phyloP scores from a whole-genome alignment of 2,329 filamentous ascomycete genomes.

The Scedosporium apiospermum region DNA sequence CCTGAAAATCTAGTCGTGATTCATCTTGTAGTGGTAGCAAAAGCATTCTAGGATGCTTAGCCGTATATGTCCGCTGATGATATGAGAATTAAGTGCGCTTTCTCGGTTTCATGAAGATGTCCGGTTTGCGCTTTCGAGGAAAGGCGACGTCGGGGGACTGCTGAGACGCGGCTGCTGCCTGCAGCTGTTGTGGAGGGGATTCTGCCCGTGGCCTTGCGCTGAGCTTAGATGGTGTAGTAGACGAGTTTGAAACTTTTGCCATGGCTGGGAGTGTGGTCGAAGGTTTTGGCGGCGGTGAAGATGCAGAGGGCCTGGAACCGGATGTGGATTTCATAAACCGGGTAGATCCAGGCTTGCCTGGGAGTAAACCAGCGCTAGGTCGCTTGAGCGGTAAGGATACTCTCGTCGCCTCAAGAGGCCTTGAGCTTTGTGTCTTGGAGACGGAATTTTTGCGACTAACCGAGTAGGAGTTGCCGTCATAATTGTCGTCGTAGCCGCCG shows the following conservation, averaged over 20 bases:
- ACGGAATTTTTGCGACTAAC: background rate
- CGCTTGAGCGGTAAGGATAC: background rate
- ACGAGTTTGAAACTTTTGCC: background rate
- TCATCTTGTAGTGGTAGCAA: too few species aligned
- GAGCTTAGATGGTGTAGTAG: background rate
- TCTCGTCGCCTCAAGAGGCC: background rate
- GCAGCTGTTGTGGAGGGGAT: background rate
- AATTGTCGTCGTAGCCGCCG: background rate
- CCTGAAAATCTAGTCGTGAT: too few species aligned
- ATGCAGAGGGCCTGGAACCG: background rate
- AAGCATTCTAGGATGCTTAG: too few species aligned
- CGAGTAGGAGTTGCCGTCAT: background rate
- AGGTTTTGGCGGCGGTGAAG: background rate
- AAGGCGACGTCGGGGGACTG: background rate
- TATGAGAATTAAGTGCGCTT: background rate
- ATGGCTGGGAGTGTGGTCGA: background rate
- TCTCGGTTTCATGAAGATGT: constrained; percentile 6
- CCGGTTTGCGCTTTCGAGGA: constrained; percentile 4
- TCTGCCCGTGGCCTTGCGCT: background rate
- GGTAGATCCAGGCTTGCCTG: constrained; percentile 4
- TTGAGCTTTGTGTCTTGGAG: background rate
- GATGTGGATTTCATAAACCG: background rate
- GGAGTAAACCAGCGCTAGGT: background rate
- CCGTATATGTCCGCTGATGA: too few species aligned
- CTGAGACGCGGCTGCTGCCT: background rate